Percentiles rank a stretch among this genome's conserved stretches.
These are phyloP conservation scores for Yamadazyma siamensis DNA, from an alignment of 1,139 yeast species.

Conservation along the genomic window DNA sequence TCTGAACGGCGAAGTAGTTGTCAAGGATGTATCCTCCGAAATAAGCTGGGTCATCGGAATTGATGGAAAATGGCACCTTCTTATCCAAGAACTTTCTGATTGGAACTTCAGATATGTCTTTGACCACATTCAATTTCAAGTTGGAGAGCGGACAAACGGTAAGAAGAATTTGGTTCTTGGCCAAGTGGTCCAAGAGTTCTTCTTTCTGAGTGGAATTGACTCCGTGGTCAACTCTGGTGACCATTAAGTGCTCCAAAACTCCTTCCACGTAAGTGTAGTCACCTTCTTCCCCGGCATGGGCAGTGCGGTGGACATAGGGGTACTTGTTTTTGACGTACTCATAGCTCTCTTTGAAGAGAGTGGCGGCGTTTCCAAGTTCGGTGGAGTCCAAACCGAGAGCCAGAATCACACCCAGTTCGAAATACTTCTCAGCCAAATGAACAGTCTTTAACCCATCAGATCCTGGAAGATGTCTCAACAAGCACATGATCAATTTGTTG, in stretches of 20 bases:
- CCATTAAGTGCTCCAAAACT: slow-evolving; percentile 56
- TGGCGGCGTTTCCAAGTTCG: slow-evolving; percentile 74
- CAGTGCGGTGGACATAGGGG: slow-evolving; percentile 60
- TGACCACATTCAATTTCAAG: slow-evolving; percentile 69
- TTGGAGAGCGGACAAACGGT: slow-evolving; percentile 77
- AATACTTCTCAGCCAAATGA: slow-evolving; percentile 46
- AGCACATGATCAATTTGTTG: slow-evolving; percentile 73
- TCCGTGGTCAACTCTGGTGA: slow-evolving; percentile 77
- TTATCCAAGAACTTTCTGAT: slow-evolving; percentile 54
- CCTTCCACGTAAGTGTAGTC: slow-evolving; percentile 59
- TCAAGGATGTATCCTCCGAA: slow-evolving; percentile 81
- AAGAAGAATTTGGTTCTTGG: slow-evolving; percentile 51
- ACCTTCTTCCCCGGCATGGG: slow-evolving; percentile 90
- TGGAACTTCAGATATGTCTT: slow-evolving; percentile 64
- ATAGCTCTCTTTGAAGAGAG: slow-evolving; percentile 61
- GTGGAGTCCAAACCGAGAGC: slow-evolving; percentile 78
- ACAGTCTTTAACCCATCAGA: slow-evolving; percentile 55
- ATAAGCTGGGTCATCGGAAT: slow-evolving; percentile 85
- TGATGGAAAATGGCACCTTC: slow-evolving; percentile 69
- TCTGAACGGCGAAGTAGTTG: slow-evolving; percentile 64
- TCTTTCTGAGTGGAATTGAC: slow-evolving; percentile 56
- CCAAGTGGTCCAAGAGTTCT: slow-evolving; percentile 52
- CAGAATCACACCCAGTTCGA: slow-evolving; percentile 53
- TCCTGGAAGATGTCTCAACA: slow-evolving; percentile 69
- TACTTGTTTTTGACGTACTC: slow-evolving; percentile 38